Base-by-base conservation (phyloP, 1,284 basidiomycete species). In the Peniophora sp. region DNA sequence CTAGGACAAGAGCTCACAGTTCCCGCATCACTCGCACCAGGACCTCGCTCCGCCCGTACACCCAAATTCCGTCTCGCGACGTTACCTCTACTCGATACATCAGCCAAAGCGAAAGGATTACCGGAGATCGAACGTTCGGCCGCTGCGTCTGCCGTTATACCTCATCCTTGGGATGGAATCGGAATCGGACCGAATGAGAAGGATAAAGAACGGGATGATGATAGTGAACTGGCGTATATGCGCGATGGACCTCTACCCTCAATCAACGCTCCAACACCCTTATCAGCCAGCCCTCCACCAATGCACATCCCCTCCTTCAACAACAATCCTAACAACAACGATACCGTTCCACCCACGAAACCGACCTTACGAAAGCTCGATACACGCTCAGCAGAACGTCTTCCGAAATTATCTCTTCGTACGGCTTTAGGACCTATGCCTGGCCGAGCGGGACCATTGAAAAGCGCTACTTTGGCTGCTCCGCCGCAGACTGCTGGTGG, bases 61-160 rank as follows among this genome's bases (percentile, higher is more conserved):
- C 27, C 27, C 27, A 32, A 32, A 12, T 32, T 32, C 27, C 74
- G 71, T 51, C 64, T 62, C 24, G 71, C 66, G 14, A 82, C 81
- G 2, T 67, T 87, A 17, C 84, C 80, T 63, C 81, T 83, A 59
- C 73, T 87, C 17, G 78, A 88, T 59, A 86, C 83, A 2, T 17
- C n/a, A 6, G 65, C 72, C 23, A 73, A 73, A 17, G 73, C 75
- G 2, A 77, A 73, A 59, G 65, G 66, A 17, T 67, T 79, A 3
- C 76, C 76, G 41, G 78, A 84, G 61, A 70, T 86, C 38, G 84
- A 87, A 58, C 72, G 69, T 25, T 64, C 71, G 0, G 73, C 72
- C 23, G 60, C 52, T 65, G 14, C 65, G 64, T 34, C 53, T 48
- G 36, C 60, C 68, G 50, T 69, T 69, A 19, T 58, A 71, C 39